Conservation (phyloP, 495 filamentous ascomycete genomes). For the Chaetomidium leptoderma region DNA sequence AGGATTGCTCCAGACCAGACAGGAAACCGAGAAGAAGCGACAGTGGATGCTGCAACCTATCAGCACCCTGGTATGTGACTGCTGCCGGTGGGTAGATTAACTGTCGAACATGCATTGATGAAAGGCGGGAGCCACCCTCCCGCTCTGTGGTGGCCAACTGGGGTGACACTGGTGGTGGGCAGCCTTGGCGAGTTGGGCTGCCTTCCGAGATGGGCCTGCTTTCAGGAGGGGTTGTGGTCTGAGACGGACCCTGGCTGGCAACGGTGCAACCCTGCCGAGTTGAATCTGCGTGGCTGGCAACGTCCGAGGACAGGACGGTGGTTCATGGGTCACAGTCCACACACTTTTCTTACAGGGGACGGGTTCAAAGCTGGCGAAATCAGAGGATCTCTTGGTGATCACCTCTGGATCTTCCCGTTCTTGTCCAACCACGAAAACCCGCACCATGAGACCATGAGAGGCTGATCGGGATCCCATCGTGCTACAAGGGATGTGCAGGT, state of each 20-base stretch:
- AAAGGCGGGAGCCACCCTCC: slow-evolving; percentile 35
- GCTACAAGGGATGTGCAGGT: slow-evolving; percentile 20
- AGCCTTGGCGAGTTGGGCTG: slow-evolving; percentile 22
- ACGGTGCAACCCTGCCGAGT: slow-evolving; percentile 10
- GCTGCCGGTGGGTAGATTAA: slow-evolving; percentile 15
- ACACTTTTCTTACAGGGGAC: background rate
- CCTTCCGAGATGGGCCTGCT: slow-evolving; percentile 19
- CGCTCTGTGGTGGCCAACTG: slow-evolving; percentile 24
- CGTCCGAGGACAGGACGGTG: slow-evolving; percentile 2
- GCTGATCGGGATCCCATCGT: slow-evolving; percentile 6
- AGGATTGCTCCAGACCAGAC: slow-evolving; percentile 4
- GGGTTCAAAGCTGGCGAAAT: background rate
- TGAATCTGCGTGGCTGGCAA: background rate
- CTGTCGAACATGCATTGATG: slow-evolving; percentile 27
- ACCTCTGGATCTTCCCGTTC: slow-evolving; percentile 1
- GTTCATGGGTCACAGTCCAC: background rate
- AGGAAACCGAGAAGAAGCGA: slow-evolving; percentile 8
- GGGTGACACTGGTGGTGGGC: slow-evolving; percentile 7
- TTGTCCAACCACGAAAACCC: slow-evolving; percentile 5
- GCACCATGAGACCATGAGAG: slow-evolving; percentile 1
- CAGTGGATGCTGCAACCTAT: slow-evolving; percentile 13
- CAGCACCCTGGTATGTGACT: slow-evolving; percentile 12
- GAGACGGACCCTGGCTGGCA: slow-evolving; percentile 21
- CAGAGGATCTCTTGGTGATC: background rate
- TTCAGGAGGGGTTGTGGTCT: slow-evolving; percentile 22